Percentiles rank a stretch among this genome's conserved stretches.
These are phyloP conservation scores for Mucuna pruriens DNA, from an alignment of 306 rosid species.

Conservation along the genomic window DNA sequence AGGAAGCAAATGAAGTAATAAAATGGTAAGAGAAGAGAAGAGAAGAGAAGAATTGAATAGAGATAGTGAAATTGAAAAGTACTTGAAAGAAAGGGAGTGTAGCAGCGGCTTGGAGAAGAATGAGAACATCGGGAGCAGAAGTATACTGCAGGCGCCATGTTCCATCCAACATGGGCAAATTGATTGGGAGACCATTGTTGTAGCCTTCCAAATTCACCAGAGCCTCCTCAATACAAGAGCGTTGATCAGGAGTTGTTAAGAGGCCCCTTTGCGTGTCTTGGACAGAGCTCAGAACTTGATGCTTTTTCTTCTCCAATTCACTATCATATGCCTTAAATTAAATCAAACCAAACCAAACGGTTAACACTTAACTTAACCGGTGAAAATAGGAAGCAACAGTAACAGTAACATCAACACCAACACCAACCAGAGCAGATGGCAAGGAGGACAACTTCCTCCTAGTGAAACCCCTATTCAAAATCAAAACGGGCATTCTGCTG, in stretches of 20 bases:
- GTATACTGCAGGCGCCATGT: constrained; percentile 96
- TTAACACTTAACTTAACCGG: too few relatives aligned
- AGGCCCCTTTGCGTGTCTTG: constrained; percentile 91
- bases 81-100: constrained; percentile 91
- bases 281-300: constrained; percentile 56
- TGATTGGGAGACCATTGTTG: constrained; percentile 63
- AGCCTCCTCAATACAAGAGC: constrained; percentile 82
- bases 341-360: too few relatives aligned
- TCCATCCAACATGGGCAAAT: constrained; percentile 69
- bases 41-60: not conserved
- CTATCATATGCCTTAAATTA: constrained; percentile 50
- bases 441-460: not conserved
- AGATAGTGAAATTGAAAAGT: not conserved
- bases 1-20: constrained; percentile 12
- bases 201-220: constrained; percentile 73
- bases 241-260: constrained; percentile 74
- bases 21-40: not conserved
- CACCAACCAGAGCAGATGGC: not conserved
- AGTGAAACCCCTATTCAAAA: not conserved
- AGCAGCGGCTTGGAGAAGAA: constrained; percentile 86
- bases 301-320: constrained; percentile 73
- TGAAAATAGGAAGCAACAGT: too few relatives aligned
- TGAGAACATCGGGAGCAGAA: constrained; percentile 89
- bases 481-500: not conserved
- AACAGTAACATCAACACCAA: too few relatives aligned